Percentiles rank a stretch among this genome's conserved stretches.
Conservation (phyloP, 2,329 filamentous ascomycete species). For the Macrophomina phaseolina region DNA sequence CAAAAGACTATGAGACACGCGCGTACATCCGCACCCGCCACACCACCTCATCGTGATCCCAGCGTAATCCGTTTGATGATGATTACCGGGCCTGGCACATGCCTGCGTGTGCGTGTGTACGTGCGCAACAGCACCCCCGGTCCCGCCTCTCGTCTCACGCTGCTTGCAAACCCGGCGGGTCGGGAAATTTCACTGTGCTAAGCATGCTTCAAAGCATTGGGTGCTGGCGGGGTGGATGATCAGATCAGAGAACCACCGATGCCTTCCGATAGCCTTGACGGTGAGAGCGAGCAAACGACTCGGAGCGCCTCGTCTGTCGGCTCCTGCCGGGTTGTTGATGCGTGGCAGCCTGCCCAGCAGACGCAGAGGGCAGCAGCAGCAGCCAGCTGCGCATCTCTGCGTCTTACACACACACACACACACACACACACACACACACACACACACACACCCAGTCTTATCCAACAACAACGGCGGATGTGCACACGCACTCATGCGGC, state of each 20-base stretch:
- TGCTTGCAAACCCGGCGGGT: background rate
- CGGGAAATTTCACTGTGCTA: background rate
- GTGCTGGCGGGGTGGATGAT: background rate
- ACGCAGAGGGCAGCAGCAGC: background rate
- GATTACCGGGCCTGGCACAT: background rate
- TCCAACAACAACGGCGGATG: no score
- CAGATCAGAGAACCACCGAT: background rate
- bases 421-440: no score
- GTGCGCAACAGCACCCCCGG: background rate
- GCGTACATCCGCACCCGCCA: background rate
- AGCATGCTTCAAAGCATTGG: conserved; percentile 1
- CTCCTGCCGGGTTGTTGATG: background rate
- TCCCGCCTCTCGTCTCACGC: background rate
- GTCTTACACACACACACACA: background rate
- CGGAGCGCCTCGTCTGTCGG: background rate
- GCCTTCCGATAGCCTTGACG: background rate
- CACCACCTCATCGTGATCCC: background rate
- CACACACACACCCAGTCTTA: background rate
- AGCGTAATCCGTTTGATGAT: conserved; percentile 19
- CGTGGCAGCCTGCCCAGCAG: background rate
- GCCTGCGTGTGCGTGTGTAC: background rate
- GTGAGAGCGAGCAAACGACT: background rate
- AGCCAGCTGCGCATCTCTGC: background rate
- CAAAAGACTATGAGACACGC: background rate
- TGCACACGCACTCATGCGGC: no score